Base-by-base conservation (phyloP, 2,329 filamentous ascomycete genomes). In the Xylogone sp. region DNA sequence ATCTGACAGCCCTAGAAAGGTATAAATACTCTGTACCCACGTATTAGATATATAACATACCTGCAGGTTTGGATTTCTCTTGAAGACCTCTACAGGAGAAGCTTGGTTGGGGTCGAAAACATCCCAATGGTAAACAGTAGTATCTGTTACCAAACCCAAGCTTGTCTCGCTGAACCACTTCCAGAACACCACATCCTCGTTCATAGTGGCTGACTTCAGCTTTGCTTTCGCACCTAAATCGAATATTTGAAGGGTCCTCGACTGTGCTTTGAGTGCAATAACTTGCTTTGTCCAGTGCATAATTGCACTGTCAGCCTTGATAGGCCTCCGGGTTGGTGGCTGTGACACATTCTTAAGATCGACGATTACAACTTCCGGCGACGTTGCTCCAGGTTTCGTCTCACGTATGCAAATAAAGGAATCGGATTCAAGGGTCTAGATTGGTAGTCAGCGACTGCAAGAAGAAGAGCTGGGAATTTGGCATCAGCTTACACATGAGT, bases 291-390 rank as follows among this genome's bases (percentile, higher is more conserved):
- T 87, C 90, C 90, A 96, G 82, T 99, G 94, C 94, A 99, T 97
- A 70, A 99, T 96, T 65, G 95, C 94, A 83, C 92, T 97, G 76
- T 99, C 94, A 67, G 94, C 94, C 79, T 96, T 97, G 78, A 99
- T 99, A 46, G 93, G 90, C 69, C 93, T 84, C 66, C 89, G 87
- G 63, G 90, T 94, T 18, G 34, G 34, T 18, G 34, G 34, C n/a
- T 39, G 34, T 9, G 34, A 39, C 70, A 97, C 85, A 77, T 94
- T 93, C 75, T 97, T 97, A 68, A 99, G 87, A 73, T 99, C 90
- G 75, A 99, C 78, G 71, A 99, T 99, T 73, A 99, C 88, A 60
- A 99, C 93, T 75, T 97, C 92, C 59, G 92, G 89, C 64, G 89
- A 87, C 59, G 90, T 82, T 59, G 86, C 83, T 65, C 91, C 88